These are phyloP conservation scores for Ilex paraguariensis DNA, from an alignment of 305 asterid species.

Conservation along the genomic window DNA sequence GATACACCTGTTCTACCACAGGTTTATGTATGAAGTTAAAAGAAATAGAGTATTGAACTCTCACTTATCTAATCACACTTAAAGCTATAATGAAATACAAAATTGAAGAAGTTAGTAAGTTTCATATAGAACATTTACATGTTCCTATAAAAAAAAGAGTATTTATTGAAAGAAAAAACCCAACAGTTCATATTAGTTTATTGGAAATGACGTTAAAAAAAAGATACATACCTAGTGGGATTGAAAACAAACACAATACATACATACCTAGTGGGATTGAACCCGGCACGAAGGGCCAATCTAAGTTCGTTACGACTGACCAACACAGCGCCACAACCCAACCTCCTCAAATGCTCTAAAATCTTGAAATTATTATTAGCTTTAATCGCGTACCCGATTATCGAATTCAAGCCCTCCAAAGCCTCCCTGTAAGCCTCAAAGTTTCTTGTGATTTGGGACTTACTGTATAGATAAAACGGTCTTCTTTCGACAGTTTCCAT, in stretches of 20 bases:
- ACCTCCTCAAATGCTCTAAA: constrained; percentile 67
- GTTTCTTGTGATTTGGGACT: constrained; percentile 78
- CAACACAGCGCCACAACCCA: constrained; percentile 92
- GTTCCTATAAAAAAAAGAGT: too few species aligned
- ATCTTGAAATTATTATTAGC: constrained; percentile 89
- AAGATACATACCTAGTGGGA: constrained; percentile 51
- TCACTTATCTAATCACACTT: background rate
- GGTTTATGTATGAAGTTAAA: background rate
- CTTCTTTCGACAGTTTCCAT: constrained; percentile 67
- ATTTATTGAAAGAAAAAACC: background rate
- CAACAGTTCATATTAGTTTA: background rate
- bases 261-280: constrained; percentile 1
- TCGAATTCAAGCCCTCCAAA: constrained; percentile 64
- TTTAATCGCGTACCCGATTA: constrained; percentile 87
- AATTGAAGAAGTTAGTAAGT: too few species aligned
- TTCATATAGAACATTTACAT: background rate
- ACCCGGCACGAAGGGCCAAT: constrained; percentile 79
- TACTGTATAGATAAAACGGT: constrained; percentile 87
- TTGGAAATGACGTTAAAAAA: too few species aligned
- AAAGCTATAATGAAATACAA: background rate
- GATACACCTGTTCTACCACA: constrained; percentile 56
- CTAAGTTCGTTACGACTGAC: constrained; percentile 95
- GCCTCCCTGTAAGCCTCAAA: constrained; percentile 83
- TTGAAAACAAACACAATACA: constrained; percentile 18
- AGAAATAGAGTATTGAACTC: background rate